Evolutionary conservation across 306 rosid genomes (phyloP).

Genomic region (Cucumis sativus): DNA sequence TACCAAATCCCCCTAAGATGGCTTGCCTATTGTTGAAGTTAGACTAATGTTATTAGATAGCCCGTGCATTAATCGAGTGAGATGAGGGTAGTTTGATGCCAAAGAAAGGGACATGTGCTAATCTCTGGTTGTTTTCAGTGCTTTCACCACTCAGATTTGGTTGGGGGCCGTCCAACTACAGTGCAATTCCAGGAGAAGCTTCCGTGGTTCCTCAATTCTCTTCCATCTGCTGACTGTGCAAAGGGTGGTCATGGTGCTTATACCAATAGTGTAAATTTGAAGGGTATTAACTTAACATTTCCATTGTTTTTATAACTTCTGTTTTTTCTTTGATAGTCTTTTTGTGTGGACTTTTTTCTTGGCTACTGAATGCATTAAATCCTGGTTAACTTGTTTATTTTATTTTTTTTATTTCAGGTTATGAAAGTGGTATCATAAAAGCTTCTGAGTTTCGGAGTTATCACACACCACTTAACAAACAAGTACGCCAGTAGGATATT

Average conservation of each 20-base stretch:
- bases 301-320: neutral
- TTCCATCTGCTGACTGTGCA: constrained; percentile 99
- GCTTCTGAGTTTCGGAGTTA: constrained; percentile 96
- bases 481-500: constrained; percentile 37
- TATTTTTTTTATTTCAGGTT: constrained; percentile 41
- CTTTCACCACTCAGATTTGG: constrained; percentile 88
- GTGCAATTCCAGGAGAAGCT: constrained; percentile 81
- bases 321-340: neutral
- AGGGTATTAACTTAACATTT: constrained; percentile 38
- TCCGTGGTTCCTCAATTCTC: constrained; percentile 95
- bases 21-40: neutral
- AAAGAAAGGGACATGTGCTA: constrained; percentile 13
- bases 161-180: constrained; percentile 86
- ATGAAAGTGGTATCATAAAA: constrained; percentile 52
- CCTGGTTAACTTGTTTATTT: neutral
- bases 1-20: neutral
- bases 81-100: neutral
- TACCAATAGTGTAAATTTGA: constrained; percentile 85
- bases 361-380: neutral
- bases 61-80: neutral
- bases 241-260: constrained; percentile 99
- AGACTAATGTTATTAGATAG: neutral
- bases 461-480: constrained; percentile 83
- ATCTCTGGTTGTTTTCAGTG: constrained; percentile 51
- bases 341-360: neutral